Conservation (phyloP, 2,329 filamentous ascomycete genomes). For the Trichoderma pleuroti region DNA sequence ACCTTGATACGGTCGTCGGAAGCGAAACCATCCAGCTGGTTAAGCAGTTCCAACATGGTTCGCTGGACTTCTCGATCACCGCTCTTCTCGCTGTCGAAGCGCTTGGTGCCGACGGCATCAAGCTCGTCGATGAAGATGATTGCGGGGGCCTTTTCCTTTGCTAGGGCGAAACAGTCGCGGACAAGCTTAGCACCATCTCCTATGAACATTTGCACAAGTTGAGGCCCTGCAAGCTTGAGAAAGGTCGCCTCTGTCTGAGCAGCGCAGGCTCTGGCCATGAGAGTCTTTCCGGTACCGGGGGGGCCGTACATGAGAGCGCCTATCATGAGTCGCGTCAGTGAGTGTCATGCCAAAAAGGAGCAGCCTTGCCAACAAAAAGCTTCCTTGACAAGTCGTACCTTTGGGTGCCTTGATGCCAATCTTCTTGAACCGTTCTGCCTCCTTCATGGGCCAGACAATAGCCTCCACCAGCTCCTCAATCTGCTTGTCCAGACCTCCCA, state of each 20-base stretch:
- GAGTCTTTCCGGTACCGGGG: constrained; percentile 84
- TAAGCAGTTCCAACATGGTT: constrained; percentile 97
- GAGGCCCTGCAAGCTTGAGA: constrained; percentile 94
- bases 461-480: constrained; percentile 98
- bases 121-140: constrained; percentile 99
- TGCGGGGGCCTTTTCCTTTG: constrained; percentile 96
- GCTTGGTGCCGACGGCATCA: constrained; percentile 97
- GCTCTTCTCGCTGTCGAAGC: constrained; percentile 97
- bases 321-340: constrained; percentile 54
- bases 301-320: constrained; percentile 98
- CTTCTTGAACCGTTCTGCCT: constrained; percentile 98
- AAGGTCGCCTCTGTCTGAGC: constrained; percentile 98
- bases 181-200: constrained; percentile 97
- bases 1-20: constrained; percentile 97
- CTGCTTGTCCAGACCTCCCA: constrained; percentile 96
- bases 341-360: neutral
- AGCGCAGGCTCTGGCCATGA: constrained; percentile 90
- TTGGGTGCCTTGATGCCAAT: constrained; percentile 99
- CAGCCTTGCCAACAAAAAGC: neutral
- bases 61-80: constrained; percentile 97
- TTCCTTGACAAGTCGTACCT: constrained; percentile 54
- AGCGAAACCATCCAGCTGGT: constrained; percentile 96
- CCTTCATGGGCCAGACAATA: constrained; percentile 99
- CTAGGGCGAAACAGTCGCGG: constrained; percentile 92
- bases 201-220: constrained; percentile 99